These are phyloP conservation scores for Psilocybe subaeruginosa DNA, from an alignment of 768 basidiomycete genomes.

Conservation along the genomic window DNA sequence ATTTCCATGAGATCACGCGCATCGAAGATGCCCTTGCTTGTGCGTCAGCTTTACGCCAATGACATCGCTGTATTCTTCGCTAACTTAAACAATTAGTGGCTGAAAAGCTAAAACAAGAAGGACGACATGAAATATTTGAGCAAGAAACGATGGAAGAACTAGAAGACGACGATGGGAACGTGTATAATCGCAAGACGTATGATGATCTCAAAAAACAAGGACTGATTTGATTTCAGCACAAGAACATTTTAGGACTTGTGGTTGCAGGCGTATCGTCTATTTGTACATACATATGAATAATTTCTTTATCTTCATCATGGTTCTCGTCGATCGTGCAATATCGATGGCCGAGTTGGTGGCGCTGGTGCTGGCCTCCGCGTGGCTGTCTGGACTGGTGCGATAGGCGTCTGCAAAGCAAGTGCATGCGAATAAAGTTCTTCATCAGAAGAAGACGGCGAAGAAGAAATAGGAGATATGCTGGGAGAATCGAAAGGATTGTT, in stretches of 20 bases:
- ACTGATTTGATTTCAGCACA: constrained; percentile 56
- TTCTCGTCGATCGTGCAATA: constrained; percentile 15
- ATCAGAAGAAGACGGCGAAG: constrained; percentile 82
- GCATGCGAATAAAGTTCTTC: constrained; percentile 84
- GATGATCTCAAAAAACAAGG: constrained; percentile 97
- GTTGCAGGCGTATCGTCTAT: neutral
- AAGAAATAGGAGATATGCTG: constrained; percentile 64
- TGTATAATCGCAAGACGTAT: constrained; percentile 98
- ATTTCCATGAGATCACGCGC: constrained; percentile 97
- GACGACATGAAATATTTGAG: constrained; percentile 90
- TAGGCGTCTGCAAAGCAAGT: constrained; percentile 68
- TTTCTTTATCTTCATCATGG: constrained; percentile 14
- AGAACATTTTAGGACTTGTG: neutral
- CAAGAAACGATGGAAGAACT: constrained; percentile 97
- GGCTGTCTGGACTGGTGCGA: constrained; percentile 57
- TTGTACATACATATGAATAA: neutral
- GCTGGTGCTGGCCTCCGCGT: constrained; percentile 39
- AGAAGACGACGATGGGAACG: constrained; percentile 98
- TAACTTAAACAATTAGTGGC: constrained; percentile 64
- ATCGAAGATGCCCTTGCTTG: constrained; percentile 95
- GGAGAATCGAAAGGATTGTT: constrained; percentile 80
- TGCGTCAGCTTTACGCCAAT: constrained; percentile 43
- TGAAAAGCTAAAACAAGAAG: constrained; percentile 96
- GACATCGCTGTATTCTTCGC: neutral
- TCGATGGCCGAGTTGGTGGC: constrained; percentile 39